phyloP scores from a whole-genome alignment of 2,329 filamentous ascomycete genomes.

The Botrytis deweyae region DNA sequence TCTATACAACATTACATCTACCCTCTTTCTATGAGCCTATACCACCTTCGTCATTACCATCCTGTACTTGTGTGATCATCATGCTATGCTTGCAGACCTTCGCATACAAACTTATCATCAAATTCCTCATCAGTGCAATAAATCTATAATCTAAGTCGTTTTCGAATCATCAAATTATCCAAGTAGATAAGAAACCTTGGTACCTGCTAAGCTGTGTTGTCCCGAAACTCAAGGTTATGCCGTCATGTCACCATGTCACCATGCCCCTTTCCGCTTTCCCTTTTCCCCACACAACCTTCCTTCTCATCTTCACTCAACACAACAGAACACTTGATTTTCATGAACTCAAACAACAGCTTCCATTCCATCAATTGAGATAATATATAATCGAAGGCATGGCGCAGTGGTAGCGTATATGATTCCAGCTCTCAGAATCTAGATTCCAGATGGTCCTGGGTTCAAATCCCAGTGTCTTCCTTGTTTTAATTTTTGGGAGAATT shows the following conservation, averaged over 20 bases:
- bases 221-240: neutral
- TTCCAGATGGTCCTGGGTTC: slow-evolving; percentile 27
- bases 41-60: neutral
- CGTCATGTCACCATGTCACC: neutral
- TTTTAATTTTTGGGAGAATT: neutral
- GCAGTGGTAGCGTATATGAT: slow-evolving; percentile 7
- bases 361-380: neutral
- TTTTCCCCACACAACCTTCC: neutral
- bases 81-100: neutral
- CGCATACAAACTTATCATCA: neutral
- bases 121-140: neutral
- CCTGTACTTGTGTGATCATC: neutral
- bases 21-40: neutral
- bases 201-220: neutral
- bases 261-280: neutral
- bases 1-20: neutral
- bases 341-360: accelerated
- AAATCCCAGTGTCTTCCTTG: slow-evolving; percentile 24
- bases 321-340: neutral
- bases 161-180: neutral
- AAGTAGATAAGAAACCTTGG: neutral
- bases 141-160: neutral
- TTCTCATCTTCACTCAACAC: neutral
- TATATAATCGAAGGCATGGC: neutral
- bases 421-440: slow-evolving; percentile 24